Conservation (phyloP, 2,329 filamentous ascomycete genomes). For the Phyllosticta citriasiana region DNA sequence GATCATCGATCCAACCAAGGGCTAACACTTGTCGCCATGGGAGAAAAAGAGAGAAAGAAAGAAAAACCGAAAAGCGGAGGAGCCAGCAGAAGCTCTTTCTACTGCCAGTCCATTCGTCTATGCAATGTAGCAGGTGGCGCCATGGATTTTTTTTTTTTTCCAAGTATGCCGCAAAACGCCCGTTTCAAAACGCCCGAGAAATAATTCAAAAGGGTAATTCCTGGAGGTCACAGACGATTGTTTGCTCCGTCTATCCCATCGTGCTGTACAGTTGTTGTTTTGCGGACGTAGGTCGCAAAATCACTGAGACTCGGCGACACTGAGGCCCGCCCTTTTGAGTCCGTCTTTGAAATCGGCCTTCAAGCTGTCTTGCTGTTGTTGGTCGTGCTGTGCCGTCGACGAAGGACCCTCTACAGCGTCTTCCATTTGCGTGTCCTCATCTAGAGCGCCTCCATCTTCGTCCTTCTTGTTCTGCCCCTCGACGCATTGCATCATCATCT, state of each 20-base stretch:
- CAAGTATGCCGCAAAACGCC: too few species aligned
- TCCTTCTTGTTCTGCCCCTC: slow-evolving; percentile 5
- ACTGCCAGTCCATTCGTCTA: background rate
- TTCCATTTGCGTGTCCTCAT: slow-evolving; percentile 8
- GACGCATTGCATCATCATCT: slow-evolving; percentile 29
- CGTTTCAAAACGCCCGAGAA: background rate
- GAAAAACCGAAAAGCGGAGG: background rate
- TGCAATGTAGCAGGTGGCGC: background rate
- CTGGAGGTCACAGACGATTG: too few species aligned
- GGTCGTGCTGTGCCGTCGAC: background rate
- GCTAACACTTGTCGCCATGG: too few species aligned
- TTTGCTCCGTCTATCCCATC: background rate
- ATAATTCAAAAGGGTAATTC: background rate
- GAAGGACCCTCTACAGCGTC: slow-evolving; percentile 15
- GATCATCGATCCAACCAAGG: too few species aligned
- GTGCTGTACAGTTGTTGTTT: background rate
- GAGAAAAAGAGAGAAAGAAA: background rate
- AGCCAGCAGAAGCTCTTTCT: background rate
- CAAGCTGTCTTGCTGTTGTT: slow-evolving; percentile 13
- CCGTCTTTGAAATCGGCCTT: slow-evolving; percentile 33
- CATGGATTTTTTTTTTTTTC: background rate
- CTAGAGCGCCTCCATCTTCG: slow-evolving; percentile 3
- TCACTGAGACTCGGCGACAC: slow-evolving; percentile 18
- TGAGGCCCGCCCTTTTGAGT: slow-evolving; percentile 32
- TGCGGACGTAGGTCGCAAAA: background rate